Evolutionary conservation across 2,329 filamentous ascomycete genomes (phyloP).

Genomic region (Diplodia corticola): DNA sequence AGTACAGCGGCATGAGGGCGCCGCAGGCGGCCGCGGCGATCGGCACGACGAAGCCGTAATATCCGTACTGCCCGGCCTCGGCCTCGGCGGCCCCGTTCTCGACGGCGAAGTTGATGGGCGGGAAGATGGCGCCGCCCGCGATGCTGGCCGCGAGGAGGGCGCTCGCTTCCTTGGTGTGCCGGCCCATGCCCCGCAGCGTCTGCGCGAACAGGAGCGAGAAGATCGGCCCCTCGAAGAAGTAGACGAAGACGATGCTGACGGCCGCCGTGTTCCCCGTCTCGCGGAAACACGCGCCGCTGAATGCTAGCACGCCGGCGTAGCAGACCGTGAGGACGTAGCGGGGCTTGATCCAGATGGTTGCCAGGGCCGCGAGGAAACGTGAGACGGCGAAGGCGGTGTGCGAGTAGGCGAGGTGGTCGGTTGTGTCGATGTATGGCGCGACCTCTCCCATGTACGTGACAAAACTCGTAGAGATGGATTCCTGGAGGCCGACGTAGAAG

Average conservation of each 20-base stretch:
- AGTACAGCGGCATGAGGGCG: conserved; percentile 55
- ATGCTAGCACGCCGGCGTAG: conserved; percentile 56
- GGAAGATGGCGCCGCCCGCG: conserved; percentile 55
- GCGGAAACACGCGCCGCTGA: conserved; percentile 53
- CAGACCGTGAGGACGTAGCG: conserved; percentile 53
- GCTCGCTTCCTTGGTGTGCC: conserved; percentile 58
- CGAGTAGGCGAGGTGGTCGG: conserved; percentile 53
- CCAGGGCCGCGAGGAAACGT: conserved; percentile 57
- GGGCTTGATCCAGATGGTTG: conserved; percentile 58
- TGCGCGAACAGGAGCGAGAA: conserved; percentile 62
- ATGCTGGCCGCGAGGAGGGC: conserved; percentile 57
- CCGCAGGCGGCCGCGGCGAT: conserved; percentile 55
- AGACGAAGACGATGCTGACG: conserved; percentile 53
- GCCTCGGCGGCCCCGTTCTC: conserved; percentile 36
- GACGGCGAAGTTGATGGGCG: conserved; percentile 55
- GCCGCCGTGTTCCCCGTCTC: conserved; percentile 47
- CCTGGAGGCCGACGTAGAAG: conserved; percentile 63
- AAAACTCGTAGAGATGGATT: conserved; percentile 55
- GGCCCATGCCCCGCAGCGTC: conserved; percentile 58
- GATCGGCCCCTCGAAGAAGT: conserved; percentile 61
- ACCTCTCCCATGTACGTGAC: conserved; percentile 45
- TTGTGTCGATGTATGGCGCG: conserved; percentile 38
- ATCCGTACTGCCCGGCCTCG: conserved; percentile 41
- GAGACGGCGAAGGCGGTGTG: conserved; percentile 60
- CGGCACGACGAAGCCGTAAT: conserved; percentile 52